Base-by-base conservation (phyloP, 768 basidiomycete species). In the Gyrodon lividus region DNA sequence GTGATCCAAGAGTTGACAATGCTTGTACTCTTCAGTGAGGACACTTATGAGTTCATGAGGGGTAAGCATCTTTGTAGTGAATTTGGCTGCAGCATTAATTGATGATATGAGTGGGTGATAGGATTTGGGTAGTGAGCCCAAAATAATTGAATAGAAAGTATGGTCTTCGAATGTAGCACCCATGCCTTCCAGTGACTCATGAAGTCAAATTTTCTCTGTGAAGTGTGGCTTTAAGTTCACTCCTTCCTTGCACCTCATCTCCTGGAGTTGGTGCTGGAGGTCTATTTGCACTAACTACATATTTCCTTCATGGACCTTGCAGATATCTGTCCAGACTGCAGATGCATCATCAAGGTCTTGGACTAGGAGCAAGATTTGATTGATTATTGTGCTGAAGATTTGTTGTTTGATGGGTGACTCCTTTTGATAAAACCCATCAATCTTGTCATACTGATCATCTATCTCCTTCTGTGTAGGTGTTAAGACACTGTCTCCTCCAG, bases 201-300 rank as follows among this genome's bases (percentile, higher is more conserved):
- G 33, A 24, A 35, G 31, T 6, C 33, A 8, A 12, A 2, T 6
- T 2, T 66, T 20, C 38, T 51, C 49, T 4, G 28, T 38, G 6
- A 68, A 56, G 45, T 68, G 69, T 24, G 55, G 43, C 20, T 55
- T 40, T 0, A 69, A 50, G 45, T 70, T 57, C 10, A 51, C 58
- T 0, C 52, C 47, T 22, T 68, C 67, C 4, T 34, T 41, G 54
- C 66, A 70, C 1, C 39, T 30, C 50, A 40, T 34, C n/a, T 63
- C 51, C 30, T 65, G 59, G 9, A 70, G 51, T 5, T 42, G 37
- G 23, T 55, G 51, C 4, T 59, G 43, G 6, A 69, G 52, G 51
- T 66, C 61, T 9, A 65, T 58, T 28, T 57, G 48, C 31, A 66
- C 54, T 50, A 61, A 60, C 16, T 57, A 43, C 1, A 51, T 56